Evolutionary conservation across 805 yeast genomes (phyloP), one percentile per base, ranked within the genome.

Genomic region (Metschnikowia anglica): DNA sequence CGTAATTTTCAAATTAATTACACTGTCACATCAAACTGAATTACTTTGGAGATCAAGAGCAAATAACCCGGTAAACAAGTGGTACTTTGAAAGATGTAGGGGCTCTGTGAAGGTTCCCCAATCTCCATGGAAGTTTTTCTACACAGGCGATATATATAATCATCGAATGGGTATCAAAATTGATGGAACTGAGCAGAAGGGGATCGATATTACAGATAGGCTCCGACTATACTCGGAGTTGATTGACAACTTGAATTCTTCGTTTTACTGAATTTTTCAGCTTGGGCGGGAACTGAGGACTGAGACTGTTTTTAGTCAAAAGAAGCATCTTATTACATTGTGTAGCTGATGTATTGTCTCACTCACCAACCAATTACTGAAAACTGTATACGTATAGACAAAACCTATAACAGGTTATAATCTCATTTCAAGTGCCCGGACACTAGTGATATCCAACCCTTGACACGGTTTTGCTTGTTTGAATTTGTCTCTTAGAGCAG

Each of bases 1-100:
- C 59, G 80, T 93, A 17, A 82, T 91, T 18, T 89, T 93, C 70
- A 93, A 91, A 59, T 73, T 85, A 6, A 79, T 93, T 72, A 66
- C 80, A 8, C 78, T 77, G 37, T 62, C 80, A 27, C 90, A 82
- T 58, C 85, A 88, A 0, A 65, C 74, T 12, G 93, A 88, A 58
- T 61, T 89, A 10, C 66, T 93, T 2, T 93, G 99, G 99, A 77
- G 99, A 55, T 91, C 98, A 1, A 70, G 96, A 34, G 76, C 76
- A 44, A 77, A 68, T 42, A 93, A 93, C 61, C 96, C 97, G 0
- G 97, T 93, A 6, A 93, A 93, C 68, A 89, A 89, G 58, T 93
- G 99, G 99, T 91, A 91, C 60, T 93, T 91, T 63, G 97, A 93
- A 58, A 72, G 99, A 49, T 83, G 96, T 30, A 67, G 73, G 13